A percentile compares a stretch with the other conserved stretches of the same genome.
Conservation (phyloP, 2,329 filamentous ascomycete species). For the Xylariaceae sp. region DNA sequence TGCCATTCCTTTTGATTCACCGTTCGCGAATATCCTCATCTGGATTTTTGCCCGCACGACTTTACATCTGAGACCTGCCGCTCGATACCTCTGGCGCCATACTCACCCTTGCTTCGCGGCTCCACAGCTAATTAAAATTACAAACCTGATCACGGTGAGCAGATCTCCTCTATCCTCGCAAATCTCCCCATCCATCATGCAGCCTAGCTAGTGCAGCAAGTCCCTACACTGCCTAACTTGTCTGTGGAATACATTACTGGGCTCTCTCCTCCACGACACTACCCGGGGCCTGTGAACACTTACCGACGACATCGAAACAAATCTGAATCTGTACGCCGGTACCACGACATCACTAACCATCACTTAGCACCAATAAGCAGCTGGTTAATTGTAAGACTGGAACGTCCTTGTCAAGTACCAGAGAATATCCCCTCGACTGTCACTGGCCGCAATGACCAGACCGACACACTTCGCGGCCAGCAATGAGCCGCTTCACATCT, state of each 20-base stretch:
- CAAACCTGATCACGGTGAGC: constrained; percentile 21
- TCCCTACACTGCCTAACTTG: constrained; percentile 4
- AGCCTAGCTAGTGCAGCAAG: constrained; percentile 9
- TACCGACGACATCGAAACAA: constrained; percentile 3
- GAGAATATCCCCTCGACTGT: constrained; percentile 6
- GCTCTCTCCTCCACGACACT: constrained; percentile 3
- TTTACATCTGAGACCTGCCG: constrained; percentile 15
- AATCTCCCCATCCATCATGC: constrained; percentile 17
- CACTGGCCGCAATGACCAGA: constrained; percentile 49
- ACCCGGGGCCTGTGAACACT: constrained; percentile 6
- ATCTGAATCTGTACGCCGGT: constrained; percentile 1
- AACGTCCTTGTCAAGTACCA: background rate
- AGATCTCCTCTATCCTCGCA: constrained; percentile 11
- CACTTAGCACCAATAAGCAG: constrained; percentile 1
- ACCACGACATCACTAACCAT: constrained; percentile 8
- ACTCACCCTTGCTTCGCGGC: constrained; percentile 26
- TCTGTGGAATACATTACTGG: constrained; percentile 10
- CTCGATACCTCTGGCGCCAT: constrained; percentile 22
- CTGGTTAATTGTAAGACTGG: background rate
- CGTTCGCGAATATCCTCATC: constrained; percentile 17
- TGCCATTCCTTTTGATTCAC: background rate
- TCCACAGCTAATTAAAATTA: constrained; percentile 30
- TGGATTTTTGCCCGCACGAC: constrained; percentile 11
- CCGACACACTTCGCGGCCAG: constrained; percentile 41
- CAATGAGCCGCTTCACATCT: constrained; percentile 47